Evolutionary conservation across 768 basidiomycete species (phyloP), one percentile per base, ranked within the genome.

Genomic region (Hygrophorus pudorinus): DNA sequence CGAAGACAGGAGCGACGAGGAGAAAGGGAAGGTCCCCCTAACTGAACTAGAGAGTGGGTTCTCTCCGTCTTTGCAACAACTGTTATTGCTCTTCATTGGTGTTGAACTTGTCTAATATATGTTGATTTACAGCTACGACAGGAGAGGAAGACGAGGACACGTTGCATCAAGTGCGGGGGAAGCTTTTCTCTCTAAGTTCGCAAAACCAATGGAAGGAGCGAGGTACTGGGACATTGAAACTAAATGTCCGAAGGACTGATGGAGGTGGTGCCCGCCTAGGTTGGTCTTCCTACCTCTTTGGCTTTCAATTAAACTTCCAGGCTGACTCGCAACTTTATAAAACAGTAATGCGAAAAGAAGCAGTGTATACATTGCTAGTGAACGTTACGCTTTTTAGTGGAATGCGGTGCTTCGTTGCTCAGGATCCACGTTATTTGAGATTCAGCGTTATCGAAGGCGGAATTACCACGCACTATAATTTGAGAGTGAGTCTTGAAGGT

Each of bases 81-180:
- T 14, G 18, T 34, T 41, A 7, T 42, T 1, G 10, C 44, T 35
- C 17, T 27, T 44, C 11, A 17, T 20, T n/a, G 24, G 12, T 8
- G 3, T 46, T 24, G 24, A 29, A 21, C 27, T 38, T 18, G 38
- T 53, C 29, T 56, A 36, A 11, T 7, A 9, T 46, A 38, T 13
- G 38, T 38, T 12, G 41, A 44, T 21, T 44, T 51, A 13, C 49
- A 85, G 84, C 83, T 30, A 59, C 71, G 36, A 89, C 86, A 2
- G 86, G 86, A 7, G 86, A 89, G 60, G 86, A 89, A 58, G 83
- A 85, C 16, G 86, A 89, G 53, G 74, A 81, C 44, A 85, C 81
- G 5, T 61, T 86, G 38, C 75, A 78, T 59, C 81, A 84, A 63
- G 79, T 81, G 13, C 76, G 86, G 45, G 85, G 82, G 39, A 89